phyloP scores from a whole-genome alignment of 345 rosid genomes.

The Aurinia saxatilis region DNA sequence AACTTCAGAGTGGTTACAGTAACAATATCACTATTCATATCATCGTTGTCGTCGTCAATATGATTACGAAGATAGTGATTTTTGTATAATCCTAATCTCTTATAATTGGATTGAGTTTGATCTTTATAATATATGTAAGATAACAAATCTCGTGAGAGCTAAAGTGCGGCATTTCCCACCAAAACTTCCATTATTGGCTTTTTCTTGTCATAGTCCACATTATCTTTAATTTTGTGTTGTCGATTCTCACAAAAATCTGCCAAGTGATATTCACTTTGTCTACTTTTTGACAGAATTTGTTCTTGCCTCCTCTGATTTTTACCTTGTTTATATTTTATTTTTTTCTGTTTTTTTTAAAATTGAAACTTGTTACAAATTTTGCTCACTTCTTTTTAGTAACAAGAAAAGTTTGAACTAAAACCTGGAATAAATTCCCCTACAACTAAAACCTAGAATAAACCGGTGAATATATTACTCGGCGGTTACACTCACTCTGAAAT shows the following conservation, averaged over 20 bases:
- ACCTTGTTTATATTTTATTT: too few species aligned
- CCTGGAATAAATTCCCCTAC: too few species aligned
- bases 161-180: constrained; percentile 15
- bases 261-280: neutral
- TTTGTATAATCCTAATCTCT: constrained; percentile 1
- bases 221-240: constrained; percentile 5
- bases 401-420: neutral
- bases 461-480: too few species aligned
- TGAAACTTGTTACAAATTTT: too few species aligned
- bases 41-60: neutral
- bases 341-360: too few species aligned
- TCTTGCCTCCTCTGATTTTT: too few species aligned
- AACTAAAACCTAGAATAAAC: too few species aligned
- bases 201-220: neutral
- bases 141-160: neutral
- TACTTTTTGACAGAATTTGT: neutral
- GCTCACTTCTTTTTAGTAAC: neutral
- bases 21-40: neutral
- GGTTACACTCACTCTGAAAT: too few species aligned
- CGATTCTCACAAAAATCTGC: neutral
- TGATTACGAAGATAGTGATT: constrained; percentile 10
- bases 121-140: neutral
- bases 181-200: constrained; percentile 2
- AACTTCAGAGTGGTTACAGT: constrained; percentile 1
- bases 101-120: neutral